A percentile compares a stretch with the other conserved stretches of the same genome.
Evolutionary conservation across 257 asterid genomes (phyloP).

Genomic region (Oldenlandia corymbosa): DNA sequence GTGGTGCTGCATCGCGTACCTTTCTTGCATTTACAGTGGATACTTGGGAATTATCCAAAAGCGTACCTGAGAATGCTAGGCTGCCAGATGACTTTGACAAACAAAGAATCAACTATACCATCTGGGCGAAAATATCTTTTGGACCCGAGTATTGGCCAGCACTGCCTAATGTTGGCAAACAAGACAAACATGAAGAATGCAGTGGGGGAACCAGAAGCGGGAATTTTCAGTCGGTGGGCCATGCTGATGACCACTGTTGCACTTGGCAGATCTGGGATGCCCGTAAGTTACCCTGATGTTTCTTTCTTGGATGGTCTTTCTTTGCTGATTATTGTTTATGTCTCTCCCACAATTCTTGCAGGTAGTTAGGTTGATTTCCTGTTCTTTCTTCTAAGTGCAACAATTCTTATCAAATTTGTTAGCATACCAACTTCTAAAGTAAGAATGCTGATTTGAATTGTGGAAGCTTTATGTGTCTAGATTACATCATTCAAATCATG

Average conservation of each 20-base stretch:
- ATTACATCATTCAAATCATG: neutral
- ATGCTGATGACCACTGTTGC: slow-evolving; percentile 64
- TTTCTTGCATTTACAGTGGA: slow-evolving; percentile 59
- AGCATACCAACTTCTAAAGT: neutral
- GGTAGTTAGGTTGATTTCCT: neutral
- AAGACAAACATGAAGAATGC: slow-evolving; percentile 79
- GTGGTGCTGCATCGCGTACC: neutral
- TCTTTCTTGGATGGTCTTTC: neutral
- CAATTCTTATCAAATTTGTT: neutral
- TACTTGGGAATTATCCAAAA: slow-evolving; percentile 62
- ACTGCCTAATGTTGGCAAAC: slow-evolving; percentile 76
- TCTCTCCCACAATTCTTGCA: neutral
- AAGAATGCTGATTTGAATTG: neutral
- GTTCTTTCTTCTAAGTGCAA: neutral
- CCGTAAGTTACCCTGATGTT: slow-evolving; percentile 56
- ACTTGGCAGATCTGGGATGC: slow-evolving; percentile 79
- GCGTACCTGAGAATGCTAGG: slow-evolving; percentile 70
- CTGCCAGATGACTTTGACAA: slow-evolving; percentile 35
- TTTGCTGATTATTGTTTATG: too few species aligned
- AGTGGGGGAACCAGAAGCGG: slow-evolving; percentile 76
- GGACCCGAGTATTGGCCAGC: slow-evolving; percentile 87
- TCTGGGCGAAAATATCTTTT: slow-evolving; percentile 53
- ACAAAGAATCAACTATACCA: slow-evolving; percentile 41
- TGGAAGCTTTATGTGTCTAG: neutral
- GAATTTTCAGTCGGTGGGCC: slow-evolving; percentile 65